These are phyloP conservation scores for Citrullus colocynthis DNA, from an alignment of 306 rosid genomes.

Conservation along the genomic window DNA sequence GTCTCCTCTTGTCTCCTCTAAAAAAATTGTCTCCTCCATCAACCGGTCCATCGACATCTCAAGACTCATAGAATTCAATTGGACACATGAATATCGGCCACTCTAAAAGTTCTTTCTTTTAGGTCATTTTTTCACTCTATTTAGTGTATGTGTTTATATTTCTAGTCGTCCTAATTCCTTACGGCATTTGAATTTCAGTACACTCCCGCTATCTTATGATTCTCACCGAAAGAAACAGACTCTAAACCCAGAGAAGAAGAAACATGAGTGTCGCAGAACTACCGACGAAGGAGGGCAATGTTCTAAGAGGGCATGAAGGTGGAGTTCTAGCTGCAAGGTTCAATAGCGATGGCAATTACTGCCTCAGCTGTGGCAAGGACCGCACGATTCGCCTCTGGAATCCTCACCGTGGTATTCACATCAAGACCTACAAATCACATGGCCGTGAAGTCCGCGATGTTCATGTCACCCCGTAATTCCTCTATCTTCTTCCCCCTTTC, in stretches of 20 bases:
- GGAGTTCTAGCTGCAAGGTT: conserved; percentile 67
- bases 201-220: neutral
- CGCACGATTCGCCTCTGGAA: conserved; percentile 94
- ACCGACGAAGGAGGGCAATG: conserved; percentile 43
- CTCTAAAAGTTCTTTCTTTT: no score
- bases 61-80: no score
- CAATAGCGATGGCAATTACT: conserved; percentile 66
- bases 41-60: no score
- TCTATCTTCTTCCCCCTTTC: neutral
- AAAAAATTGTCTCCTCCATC: no score
- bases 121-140: no score
- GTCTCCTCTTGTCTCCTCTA: no score
- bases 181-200: neutral
- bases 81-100: no score
- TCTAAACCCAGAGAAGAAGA: neutral
- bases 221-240: neutral
- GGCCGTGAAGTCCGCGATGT: conserved; percentile 85
- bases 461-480: conserved; percentile 54
- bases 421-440: conserved; percentile 85
- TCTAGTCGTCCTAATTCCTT: neutral
- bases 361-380: conserved; percentile 78
- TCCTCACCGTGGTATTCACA: conserved; percentile 87
- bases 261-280: conserved; percentile 43
- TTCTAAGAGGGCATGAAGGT: conserved; percentile 77
- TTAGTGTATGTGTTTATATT: no score